Evolutionary conservation across 768 basidiomycete genomes (phyloP).

Genomic region (Boletus sp.): DNA sequence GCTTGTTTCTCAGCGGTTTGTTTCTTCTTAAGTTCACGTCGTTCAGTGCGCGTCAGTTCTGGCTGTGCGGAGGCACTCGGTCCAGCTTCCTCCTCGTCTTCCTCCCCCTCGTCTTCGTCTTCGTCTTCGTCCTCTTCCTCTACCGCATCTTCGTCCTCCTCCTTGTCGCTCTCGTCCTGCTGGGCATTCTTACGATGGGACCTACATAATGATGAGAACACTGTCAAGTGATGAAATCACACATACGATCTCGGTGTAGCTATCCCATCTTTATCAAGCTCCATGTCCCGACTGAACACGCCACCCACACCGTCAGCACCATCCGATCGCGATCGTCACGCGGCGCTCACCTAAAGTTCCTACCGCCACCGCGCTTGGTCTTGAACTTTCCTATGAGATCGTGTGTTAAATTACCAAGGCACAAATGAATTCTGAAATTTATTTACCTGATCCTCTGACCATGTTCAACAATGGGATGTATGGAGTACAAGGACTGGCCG

Average conservation of each 20-base stretch:
- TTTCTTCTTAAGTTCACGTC: conserved; percentile 83
- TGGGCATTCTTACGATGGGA: conserved; percentile 25
- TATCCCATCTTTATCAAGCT: conserved; percentile 54
- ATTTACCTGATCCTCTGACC: conserved; percentile 34
- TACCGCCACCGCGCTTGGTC: conserved; percentile 84
- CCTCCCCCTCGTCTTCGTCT: conserved; percentile 41
- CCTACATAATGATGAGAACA: conserved; percentile 7
- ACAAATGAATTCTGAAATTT: background rate
- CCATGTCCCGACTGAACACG: conserved; percentile 52
- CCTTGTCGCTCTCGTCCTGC: conserved; percentile 39
- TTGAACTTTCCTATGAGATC: conserved; percentile 68
- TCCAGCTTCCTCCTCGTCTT: conserved; percentile 37
- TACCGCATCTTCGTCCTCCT: conserved; percentile 42
- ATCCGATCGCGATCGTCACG: conserved; percentile 3
- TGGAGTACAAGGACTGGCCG: background rate
- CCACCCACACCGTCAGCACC: conserved; percentile 7
- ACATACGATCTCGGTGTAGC: conserved; percentile 50
- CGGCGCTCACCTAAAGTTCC: conserved; percentile 66
- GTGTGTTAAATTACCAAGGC: background rate
- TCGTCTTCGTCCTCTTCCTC: conserved; percentile 44
- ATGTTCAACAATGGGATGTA: conserved; percentile 15
- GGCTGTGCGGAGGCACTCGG: conserved; percentile 35
- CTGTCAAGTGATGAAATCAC: conserved; percentile 9
- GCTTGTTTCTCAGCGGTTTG: conserved; percentile 50
- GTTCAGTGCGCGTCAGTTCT: conserved; percentile 69